Base-by-base conservation (phyloP, 345 rosid genomes). In the Erucastrum elatum region DNA sequence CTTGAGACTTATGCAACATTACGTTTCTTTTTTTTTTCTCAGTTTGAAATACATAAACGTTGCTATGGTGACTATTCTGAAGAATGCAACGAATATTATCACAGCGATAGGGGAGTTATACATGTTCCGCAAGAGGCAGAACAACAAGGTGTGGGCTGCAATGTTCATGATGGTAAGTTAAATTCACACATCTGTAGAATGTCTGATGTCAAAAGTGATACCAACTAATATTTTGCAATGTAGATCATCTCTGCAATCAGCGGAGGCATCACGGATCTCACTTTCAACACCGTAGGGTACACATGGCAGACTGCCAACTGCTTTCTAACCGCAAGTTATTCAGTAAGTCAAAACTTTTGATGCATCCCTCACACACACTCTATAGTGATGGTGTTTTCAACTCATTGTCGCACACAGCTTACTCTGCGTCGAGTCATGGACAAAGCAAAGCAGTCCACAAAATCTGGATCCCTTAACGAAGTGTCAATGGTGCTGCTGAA, bases 41-140 rank as follows among this genome's bases (percentile, higher is more conserved):
- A 95, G 98, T 80, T 86, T 94, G 90, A 94, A 88, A 79, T 84
- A 88, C 88, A 92, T 91, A 61, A 94, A 92, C 66, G 86, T 94
- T n/a, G 97, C 98, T 72, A 94, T 94, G 98, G 97, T 94, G 81
- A 94, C 98, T 75, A 84, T 92, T 66, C 82, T 94, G 89, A 94
- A 94, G 94, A 94, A 94, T 77, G 85, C 91, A 75, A 88, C 98
- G 9, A 94, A 94, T 86, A 92, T 94, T 77, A 75, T 94, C 66
- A 92, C 98, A 15, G 98, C 97, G 62, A 65, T 88, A 8, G 98
- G 98, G 37, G 98, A 94, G 71, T 64, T 91, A 2, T 94, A 92
- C 79, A 82, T 94, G 69, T 94, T 92, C 56, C 87, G 91, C 7
- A 92, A 91, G 79, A 97, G 70, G 81, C 98, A 92, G 86, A 92